Evolutionary conservation across 108 stramenopile species (phyloP).

Genomic region (Nitzschia sp.): DNA sequence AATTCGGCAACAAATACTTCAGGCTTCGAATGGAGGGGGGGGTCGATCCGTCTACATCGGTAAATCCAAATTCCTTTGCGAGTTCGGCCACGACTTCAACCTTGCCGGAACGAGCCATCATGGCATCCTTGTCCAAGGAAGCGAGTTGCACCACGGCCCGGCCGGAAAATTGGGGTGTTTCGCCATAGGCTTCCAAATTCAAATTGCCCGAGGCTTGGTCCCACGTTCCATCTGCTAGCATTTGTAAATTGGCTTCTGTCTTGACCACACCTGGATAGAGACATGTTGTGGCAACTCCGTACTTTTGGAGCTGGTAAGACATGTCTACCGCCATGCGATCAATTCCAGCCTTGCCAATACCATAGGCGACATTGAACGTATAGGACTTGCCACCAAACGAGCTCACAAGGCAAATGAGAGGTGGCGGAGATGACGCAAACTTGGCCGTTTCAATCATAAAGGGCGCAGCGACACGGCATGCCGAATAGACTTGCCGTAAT

Average conservation of each 20-base stretch:
- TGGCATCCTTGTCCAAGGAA: slow-evolving; percentile 38
- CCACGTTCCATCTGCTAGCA: slow-evolving; percentile 69
- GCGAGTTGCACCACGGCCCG: slow-evolving; percentile 62
- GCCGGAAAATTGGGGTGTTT: slow-evolving; percentile 75
- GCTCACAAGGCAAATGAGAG: slow-evolving; percentile 64
- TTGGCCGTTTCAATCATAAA: slow-evolving; percentile 66
- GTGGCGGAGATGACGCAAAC: slow-evolving; percentile 30
- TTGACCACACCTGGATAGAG: slow-evolving; percentile 87
- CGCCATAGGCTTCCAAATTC: slow-evolving; percentile 49
- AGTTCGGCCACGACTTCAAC: slow-evolving; percentile 90
- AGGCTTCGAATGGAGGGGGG: slow-evolving; percentile 75
- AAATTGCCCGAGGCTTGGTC: slow-evolving; percentile 65
- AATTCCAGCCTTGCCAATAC: slow-evolving; percentile 86
- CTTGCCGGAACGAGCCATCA: slow-evolving; percentile 62
- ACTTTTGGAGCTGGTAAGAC: slow-evolving; percentile 65
- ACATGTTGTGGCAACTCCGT: slow-evolving; percentile 65
- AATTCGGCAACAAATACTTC: slow-evolving; percentile 61
- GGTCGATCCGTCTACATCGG: slow-evolving; percentile 64
- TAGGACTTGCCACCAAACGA: slow-evolving; percentile 83
- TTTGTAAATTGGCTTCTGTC: slow-evolving; percentile 80
- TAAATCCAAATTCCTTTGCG: slow-evolving; percentile 82
- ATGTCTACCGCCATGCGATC: slow-evolving; percentile 86
- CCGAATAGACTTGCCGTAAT: slow-evolving; percentile 60
- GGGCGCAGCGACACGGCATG: slow-evolving; percentile 61
- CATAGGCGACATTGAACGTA: slow-evolving; percentile 92